Evolutionary conservation across 257 asterid species (phyloP), one percentile per base, ranked within the genome.

Genomic region (Hygrophila difformis): DNA sequence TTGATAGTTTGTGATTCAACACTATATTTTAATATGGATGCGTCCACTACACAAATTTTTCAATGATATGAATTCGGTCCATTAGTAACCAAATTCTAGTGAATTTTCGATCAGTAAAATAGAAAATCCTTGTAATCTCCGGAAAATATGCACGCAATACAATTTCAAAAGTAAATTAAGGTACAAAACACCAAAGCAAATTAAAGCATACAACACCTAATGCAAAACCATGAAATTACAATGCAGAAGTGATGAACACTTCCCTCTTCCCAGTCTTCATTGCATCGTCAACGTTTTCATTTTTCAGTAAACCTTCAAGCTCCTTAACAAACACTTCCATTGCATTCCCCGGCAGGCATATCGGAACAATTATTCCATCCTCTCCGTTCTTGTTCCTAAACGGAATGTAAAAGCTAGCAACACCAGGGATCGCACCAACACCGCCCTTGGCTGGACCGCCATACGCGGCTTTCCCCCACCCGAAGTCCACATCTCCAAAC

Each of bases 401-500:
- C 8, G 80, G 75, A 20, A 69, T 38, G 45, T 58, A 67, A 51
- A 72, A 84, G 39, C 81, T 72, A 1, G 72, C 66, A 12, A 69
- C 49, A 0, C 83, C 75, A 0, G 87, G 92, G 11, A 72, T 55
- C 5, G 69, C 62, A 8, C 72, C 86, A 1, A 68, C 71, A 1
- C 86, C 93, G 12, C 76, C 92, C 47, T 63, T 68, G 0, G 85
- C 86, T 8, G 71, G 69, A 0, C 91, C 92, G 1, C 78, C 81
- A 29, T 71, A 79, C 3, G 18, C 73, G 0, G 85, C 49, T 42
- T 47, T 67, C 0, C 92, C 94, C 94, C 92, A 83, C 31, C 87
- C 92, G 12, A 76, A 68, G 14, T 83, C 85, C 39, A 79, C 73
- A 8, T 72, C 79, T 0, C 45, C 75, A 1, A 74, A 74, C 0